phyloP scores from a whole-genome alignment of 78 protist genomes.

The Dictyostelium firmibasis region DNA sequence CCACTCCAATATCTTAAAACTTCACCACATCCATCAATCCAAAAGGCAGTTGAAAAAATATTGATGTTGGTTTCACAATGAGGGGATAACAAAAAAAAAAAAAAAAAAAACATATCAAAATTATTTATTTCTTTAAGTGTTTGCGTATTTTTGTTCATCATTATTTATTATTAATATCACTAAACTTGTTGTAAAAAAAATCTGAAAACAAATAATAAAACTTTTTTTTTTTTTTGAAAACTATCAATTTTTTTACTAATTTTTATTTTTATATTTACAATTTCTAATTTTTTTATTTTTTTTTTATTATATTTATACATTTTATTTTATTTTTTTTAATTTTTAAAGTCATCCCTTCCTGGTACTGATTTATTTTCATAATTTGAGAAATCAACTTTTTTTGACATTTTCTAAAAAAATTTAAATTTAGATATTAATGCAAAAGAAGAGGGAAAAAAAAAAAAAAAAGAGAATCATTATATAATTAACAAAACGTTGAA shows the following conservation, averaged over 20 bases:
- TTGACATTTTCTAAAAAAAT: conserved; percentile 50
- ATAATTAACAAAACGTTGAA: neutral
- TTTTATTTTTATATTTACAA: neutral
- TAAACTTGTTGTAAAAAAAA: neutral
- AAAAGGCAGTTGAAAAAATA: conserved; percentile 62
- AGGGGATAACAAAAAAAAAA: neutral
- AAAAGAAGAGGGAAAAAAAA: neutral
- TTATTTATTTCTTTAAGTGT: neutral
- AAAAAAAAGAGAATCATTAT: neutral
- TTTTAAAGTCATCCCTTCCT: neutral
- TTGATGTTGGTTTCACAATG: neutral
- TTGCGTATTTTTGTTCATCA: neutral
- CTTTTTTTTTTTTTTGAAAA: neutral
- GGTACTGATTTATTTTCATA: conserved; percentile 65
- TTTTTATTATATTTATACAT: neutral
- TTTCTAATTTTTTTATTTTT: neutral
- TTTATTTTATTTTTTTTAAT: neutral
- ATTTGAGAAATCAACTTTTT: conserved; percentile 65
- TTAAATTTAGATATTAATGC: neutral
- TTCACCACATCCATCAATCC: conserved; percentile 76
- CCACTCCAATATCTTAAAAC: neutral
- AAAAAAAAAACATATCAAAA: neutral
- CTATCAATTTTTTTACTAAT: neutral
- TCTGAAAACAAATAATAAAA: neutral
- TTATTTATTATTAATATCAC: neutral